Evolutionary conservation across 2,329 filamentous ascomycete genomes (phyloP).

Genomic region (Pyricularia sp.): DNA sequence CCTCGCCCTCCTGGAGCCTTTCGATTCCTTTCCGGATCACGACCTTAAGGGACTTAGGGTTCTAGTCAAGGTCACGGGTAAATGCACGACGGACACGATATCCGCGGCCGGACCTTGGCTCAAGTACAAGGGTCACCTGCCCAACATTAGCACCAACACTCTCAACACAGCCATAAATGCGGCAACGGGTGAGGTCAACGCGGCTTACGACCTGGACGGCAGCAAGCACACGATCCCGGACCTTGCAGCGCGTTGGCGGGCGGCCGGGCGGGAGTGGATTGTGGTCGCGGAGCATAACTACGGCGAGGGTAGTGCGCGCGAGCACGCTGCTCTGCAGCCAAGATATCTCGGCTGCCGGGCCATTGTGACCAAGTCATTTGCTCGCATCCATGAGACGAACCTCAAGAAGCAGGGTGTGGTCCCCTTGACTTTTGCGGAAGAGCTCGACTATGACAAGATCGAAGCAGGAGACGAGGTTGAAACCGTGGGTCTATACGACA

Average conservation of each 20-base stretch:
- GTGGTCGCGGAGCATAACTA: conserved; percentile 97
- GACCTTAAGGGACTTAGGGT: conserved; percentile 72
- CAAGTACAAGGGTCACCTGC: conserved; percentile 97
- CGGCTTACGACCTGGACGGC: conserved; percentile 77
- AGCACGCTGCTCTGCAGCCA: conserved; percentile 79
- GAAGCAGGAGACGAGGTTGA: conserved; percentile 69
- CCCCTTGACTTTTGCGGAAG: conserved; percentile 79
- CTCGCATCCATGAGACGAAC: conserved; percentile 87
- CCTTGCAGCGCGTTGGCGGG: conserved; percentile 73
- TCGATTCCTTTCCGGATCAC: conserved; percentile 62
- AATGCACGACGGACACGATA: conserved; percentile 98
- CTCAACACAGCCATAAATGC: conserved; percentile 90
- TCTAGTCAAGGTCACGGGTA: conserved; percentile 90
- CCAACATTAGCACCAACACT: conserved; percentile 96
- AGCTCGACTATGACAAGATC: conserved; percentile 77
- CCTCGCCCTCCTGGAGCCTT: conserved; percentile 82
- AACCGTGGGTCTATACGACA: conserved; percentile 73
- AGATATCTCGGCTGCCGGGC: conserved; percentile 71
- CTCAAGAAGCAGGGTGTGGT: conserved; percentile 96
- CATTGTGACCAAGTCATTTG: conserved; percentile 70
- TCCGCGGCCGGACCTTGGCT: conserved; percentile 94
- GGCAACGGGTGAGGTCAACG: conserved; percentile 84
- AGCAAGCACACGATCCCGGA: conserved; percentile 68
- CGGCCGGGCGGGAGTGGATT: conserved; percentile 65
- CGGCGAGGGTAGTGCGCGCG: conserved; percentile 71